Conservation (phyloP, 1,284 basidiomycete species). For the Trichosporon coremiiforme region DNA sequence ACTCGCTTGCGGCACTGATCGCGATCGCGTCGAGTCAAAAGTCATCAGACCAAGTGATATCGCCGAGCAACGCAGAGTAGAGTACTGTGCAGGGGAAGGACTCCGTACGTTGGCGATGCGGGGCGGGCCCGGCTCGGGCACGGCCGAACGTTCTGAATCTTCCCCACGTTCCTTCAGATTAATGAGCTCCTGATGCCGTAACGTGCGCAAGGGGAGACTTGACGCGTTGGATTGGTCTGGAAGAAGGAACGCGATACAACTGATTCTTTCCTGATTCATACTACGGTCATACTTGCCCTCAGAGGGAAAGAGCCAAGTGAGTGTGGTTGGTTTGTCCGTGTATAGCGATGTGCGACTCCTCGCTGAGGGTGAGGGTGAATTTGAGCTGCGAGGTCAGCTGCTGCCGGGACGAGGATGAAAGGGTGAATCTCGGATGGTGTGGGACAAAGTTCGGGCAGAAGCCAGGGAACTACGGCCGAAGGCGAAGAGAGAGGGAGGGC, state of each 20-base stretch:
- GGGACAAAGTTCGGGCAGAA: background rate
- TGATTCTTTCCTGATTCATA: conserved; percentile 3
- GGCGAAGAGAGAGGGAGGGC: background rate
- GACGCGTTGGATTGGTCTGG: too few species aligned
- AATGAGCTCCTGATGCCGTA: background rate
- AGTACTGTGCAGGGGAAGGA: background rate
- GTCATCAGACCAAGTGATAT: too few species aligned
- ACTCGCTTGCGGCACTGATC: too few species aligned
- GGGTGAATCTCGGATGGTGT: background rate
- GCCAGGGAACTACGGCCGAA: background rate
- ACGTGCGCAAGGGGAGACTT: background rate
- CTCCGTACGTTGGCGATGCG: too few species aligned
- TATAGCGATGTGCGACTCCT: background rate
- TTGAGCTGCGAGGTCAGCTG: background rate
- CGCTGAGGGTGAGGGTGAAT: background rate
- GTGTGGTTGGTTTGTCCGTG: background rate
- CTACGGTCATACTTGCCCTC: background rate
- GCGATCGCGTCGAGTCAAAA: too few species aligned
- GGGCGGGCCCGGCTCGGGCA: too few species aligned
- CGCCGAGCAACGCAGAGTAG: background rate
- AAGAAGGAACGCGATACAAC: background rate
- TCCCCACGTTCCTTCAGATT: background rate
- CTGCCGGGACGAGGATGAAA: background rate
- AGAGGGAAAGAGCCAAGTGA: background rate
- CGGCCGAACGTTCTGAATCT: background rate